These are phyloP conservation scores for Daldinia vernicosa DNA, from an alignment of 495 filamentous ascomycete species.

Conservation along the genomic window DNA sequence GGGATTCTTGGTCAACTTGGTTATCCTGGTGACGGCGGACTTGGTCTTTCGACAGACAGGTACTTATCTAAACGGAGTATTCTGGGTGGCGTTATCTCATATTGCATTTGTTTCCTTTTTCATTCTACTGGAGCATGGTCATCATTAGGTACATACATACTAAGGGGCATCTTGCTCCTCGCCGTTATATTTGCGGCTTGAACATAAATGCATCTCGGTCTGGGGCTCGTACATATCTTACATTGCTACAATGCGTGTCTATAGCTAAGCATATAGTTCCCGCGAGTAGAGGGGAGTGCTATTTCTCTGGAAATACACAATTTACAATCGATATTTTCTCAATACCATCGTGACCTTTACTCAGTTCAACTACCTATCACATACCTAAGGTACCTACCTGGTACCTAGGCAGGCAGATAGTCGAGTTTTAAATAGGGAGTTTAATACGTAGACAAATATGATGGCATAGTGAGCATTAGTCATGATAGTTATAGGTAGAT, in stretches of 20 bases:
- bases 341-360: background rate
- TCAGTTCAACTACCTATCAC: background rate
- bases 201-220: slow-evolving; percentile 18
- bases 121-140: slow-evolving; percentile 26
- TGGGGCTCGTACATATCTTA: background rate
- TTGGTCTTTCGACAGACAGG: slow-evolving; percentile 18
- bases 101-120: slow-evolving; percentile 26
- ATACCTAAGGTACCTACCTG: too few relatives aligned
- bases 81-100: slow-evolving; percentile 31
- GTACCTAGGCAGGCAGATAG: too few relatives aligned
- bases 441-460: too few relatives aligned
- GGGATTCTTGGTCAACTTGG: slow-evolving; percentile 14
- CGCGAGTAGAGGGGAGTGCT: background rate
- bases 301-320: background rate
- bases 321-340: background rate
- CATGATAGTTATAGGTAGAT: too few relatives aligned
- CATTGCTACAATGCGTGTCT: background rate
- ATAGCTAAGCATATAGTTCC: background rate
- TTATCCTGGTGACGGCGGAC: slow-evolving; percentile 17
- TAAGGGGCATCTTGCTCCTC: slow-evolving; percentile 6
- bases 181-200: slow-evolving; percentile 11
- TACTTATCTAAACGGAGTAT: slow-evolving; percentile 33
- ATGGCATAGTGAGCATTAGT: too few relatives aligned
- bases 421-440: too few relatives aligned
- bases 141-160: slow-evolving; percentile 32